Evolutionary conservation across 2,329 filamentous ascomycete species (phyloP), one percentile per base, ranked within the genome.

Genomic region (Xylaria sp.): DNA sequence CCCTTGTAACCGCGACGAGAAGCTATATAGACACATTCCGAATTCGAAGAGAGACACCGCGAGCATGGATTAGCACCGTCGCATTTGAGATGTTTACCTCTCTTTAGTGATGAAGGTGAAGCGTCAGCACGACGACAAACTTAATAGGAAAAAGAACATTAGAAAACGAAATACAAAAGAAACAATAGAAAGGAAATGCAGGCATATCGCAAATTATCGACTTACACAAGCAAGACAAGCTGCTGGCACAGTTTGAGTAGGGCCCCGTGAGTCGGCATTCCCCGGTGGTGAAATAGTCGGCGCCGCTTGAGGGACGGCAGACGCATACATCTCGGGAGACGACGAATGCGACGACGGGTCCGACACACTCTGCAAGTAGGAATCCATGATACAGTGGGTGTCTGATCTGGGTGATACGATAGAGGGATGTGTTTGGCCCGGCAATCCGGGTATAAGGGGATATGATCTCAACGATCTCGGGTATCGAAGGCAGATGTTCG

Each of bases 1-100:
- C 91, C 90, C 79, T 92, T 93, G 82, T 92, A 93, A 35, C 92
- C 92, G 69, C 92, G 87, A 51, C 92, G 89, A 47, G 91, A 93
- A 53, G 91, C 89, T 58, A 93, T 88, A 77, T 93, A 94, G 75
- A 89, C 81, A 78, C 92, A 95, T 57, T 90, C 84, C 21, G 84
- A 81, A 65, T 86, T 85, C 57, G 86, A 85, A 60, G 82, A 80
- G 25, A 81, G 81, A 79, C 92, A 94, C 63, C 92, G 88, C 55
- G 87, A 85, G 80, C 92, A 94, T 13, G 92, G 92, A 37, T 81
- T 89, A 44, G 83, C 81, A 32, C 91, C 91, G 78, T 94, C 91
- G 77, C 92, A 94, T 78, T 93, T 94, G 58, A 94, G 84, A 79
- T 94, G 92, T 76, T 92, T 89, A 71, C 77, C 81, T 60, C 87